Percentiles rank a stretch among this genome's conserved stretches.
Evolutionary conservation across 148 eudicot species (phyloP).

Genomic region (Nepenthes gracilis): DNA sequence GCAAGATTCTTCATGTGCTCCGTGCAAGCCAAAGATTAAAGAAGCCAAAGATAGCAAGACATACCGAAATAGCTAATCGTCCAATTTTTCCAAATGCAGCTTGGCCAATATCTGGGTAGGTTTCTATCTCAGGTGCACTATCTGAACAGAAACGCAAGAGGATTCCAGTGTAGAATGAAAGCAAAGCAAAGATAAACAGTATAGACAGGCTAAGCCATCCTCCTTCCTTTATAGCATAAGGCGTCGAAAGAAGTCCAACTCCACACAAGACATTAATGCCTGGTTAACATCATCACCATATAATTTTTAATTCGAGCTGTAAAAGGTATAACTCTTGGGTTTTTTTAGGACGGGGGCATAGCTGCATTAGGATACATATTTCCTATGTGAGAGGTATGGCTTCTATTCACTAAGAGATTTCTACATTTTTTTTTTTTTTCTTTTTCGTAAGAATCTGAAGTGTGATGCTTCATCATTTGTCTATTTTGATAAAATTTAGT

Average conservation of each 20-base stretch:
- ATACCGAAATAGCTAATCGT: slow-evolving; percentile 69
- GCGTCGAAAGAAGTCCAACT: slow-evolving; percentile 90
- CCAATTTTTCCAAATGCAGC: slow-evolving; percentile 90
- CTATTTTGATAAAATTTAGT: too few relatives aligned
- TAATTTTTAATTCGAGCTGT: not conserved
- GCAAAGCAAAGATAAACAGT: slow-evolving; percentile 51
- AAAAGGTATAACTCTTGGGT: not conserved
- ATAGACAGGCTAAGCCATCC: slow-evolving; percentile 80
- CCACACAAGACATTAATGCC: slow-evolving; percentile 95
- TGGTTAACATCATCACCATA: slow-evolving; percentile 9
- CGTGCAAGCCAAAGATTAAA: not conserved
- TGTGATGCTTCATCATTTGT: too few relatives aligned
- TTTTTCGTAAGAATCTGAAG: too few relatives aligned
- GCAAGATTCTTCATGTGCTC: too few relatives aligned
- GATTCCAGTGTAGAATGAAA: slow-evolving; percentile 88
- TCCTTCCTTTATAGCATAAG: slow-evolving; percentile 86
- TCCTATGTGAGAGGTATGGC: too few relatives aligned
- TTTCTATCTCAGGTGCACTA: slow-evolving; percentile 86
- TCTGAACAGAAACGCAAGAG: slow-evolving; percentile 83
- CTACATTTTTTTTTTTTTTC: too few relatives aligned
- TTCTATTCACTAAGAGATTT: too few relatives aligned
- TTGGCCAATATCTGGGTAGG: slow-evolving; percentile 96
- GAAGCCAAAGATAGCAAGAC: slow-evolving; percentile 7
- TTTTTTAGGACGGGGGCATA: too few relatives aligned
- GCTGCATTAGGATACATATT: too few relatives aligned